Evolutionary conservation across 352 stramenopile genomes (phyloP).

Genomic region (Phytophthora palmivora): DNA sequence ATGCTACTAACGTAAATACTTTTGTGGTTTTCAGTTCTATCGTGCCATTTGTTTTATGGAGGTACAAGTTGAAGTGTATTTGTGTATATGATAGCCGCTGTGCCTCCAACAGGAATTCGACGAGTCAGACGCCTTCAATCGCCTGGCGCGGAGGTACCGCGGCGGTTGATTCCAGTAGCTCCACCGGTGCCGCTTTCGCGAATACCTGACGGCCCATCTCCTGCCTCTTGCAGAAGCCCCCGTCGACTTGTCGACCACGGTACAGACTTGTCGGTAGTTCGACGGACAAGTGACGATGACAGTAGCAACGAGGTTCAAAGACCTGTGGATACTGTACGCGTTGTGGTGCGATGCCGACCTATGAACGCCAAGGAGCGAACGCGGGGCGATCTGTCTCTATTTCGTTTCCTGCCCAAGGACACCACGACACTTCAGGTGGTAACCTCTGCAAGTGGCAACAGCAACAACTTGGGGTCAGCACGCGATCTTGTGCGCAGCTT

Average conservation of each 20-base stretch:
- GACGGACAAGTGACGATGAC: slow-evolving; percentile 3
- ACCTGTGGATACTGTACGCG: slow-evolving; percentile 49
- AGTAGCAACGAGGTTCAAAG: not conserved
- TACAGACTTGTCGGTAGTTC: slow-evolving; percentile 9
- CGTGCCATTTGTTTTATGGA: too few species aligned
- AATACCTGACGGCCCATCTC: slow-evolving; percentile 2
- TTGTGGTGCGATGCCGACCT: slow-evolving; percentile 69
- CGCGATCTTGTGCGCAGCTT: slow-evolving; percentile 81
- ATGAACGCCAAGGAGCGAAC: slow-evolving; percentile 60
- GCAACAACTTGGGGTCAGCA: slow-evolving; percentile 8
- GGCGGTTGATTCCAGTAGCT: slow-evolving; percentile 3
- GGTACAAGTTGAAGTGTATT: slow-evolving; percentile 17
- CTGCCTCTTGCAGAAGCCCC: slow-evolving; percentile 13
- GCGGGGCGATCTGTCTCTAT: slow-evolving; percentile 56
- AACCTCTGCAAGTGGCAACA: slow-evolving; percentile 40
- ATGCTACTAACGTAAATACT: not conserved
- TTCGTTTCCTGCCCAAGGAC: slow-evolving; percentile 63
- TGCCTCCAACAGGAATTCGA: slow-evolving; percentile 11
- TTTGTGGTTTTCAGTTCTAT: slow-evolving; percentile 5
- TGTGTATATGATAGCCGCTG: slow-evolving; percentile 31
- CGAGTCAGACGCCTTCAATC: slow-evolving; percentile 25
- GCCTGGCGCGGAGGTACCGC: slow-evolving; percentile 9
- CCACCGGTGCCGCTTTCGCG: slow-evolving; percentile 15
- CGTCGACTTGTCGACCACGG: slow-evolving; percentile 5
- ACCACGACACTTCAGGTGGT: slow-evolving; percentile 62